These are phyloP conservation scores for Sherardia arvensis DNA, from an alignment of 257 asterid species.

Conservation along the genomic window DNA sequence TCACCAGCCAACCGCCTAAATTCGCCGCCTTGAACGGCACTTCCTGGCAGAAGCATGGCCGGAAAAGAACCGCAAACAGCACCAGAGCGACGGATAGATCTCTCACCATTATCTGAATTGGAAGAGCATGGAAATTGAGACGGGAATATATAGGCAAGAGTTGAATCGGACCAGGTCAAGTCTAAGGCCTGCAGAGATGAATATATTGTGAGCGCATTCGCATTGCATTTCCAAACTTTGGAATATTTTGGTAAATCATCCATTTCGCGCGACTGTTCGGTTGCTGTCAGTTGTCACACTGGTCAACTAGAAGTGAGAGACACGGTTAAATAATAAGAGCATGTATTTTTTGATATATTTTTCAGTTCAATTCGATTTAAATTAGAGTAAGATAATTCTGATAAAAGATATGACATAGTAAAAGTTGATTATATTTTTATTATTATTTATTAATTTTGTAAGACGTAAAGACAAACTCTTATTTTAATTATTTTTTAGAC, in stretches of 20 bases:
- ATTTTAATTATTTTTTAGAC: too few relatives aligned
- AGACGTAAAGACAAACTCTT: too few relatives aligned
- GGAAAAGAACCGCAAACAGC: not conserved
- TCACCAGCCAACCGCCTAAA: constrained; percentile 36
- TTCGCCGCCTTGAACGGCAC: constrained; percentile 30
- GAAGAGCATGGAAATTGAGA: not conserved
- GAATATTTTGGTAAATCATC: not conserved
- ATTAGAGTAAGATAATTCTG: too few relatives aligned
- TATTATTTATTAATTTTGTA: too few relatives aligned
- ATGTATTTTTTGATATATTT: too few relatives aligned
- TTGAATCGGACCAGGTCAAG: not conserved
- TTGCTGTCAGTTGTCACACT: not conserved
- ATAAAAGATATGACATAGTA: too few relatives aligned
- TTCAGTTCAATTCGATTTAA: too few relatives aligned
- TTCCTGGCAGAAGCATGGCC: constrained; percentile 4
- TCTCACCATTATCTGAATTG: not conserved
- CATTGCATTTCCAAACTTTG: not conserved
- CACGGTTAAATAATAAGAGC: not conserved
- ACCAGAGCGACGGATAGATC: not conserved
- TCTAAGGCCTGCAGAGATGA: not conserved
- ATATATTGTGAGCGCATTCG: not conserved
- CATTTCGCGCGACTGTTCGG: not conserved
- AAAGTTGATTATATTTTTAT: too few relatives aligned
- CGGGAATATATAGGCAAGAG: not conserved
- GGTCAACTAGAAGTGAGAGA: not conserved